Percentiles rank a stretch among this genome's conserved stretches.
phyloP scores from a whole-genome alignment of 129 eudicot genomes.

The Gnaphalium uliginosum region DNA sequence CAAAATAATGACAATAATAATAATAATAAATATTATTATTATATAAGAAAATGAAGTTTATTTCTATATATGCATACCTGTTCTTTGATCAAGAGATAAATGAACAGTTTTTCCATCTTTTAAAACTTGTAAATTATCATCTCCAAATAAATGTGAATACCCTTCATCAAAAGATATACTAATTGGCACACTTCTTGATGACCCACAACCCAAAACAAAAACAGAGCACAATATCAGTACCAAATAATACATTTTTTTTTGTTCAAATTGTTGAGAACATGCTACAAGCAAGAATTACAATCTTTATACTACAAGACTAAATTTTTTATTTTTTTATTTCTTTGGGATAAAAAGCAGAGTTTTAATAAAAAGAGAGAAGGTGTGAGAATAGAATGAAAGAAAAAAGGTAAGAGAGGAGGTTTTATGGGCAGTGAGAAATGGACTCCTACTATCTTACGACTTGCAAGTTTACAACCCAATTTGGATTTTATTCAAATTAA shows the following conservation, averaged over 20 bases:
- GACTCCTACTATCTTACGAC: no score
- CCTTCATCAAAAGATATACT: conserved; percentile 84
- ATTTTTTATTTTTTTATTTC: no score
- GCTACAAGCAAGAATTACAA: no score
- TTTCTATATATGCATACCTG: conserved; percentile 55
- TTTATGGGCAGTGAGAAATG: no score
- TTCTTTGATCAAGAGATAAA: conserved; percentile 63
- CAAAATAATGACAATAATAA: no score
- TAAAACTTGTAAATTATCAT: conserved; percentile 61
- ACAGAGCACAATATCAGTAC: conserved; percentile 36
- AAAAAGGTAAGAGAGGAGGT: no score
- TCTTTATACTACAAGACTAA: background rate
- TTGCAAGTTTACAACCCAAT: no score
- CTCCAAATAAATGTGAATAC: conserved; percentile 85
- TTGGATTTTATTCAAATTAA: no score
- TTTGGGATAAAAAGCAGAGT: no score
- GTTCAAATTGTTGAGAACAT: no score
- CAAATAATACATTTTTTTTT: background rate
- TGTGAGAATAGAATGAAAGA: no score
- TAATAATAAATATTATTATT: background rate
- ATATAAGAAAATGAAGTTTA: background rate
- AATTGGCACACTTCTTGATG: conserved; percentile 56
- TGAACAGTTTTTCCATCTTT: conserved; percentile 90
- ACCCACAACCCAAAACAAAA: conserved; percentile 25
- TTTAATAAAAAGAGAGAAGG: no score